These are phyloP conservation scores for Rasamsonia emersonii DNA, from an alignment of 2,329 filamentous ascomycete genomes.

Conservation along the genomic window DNA sequence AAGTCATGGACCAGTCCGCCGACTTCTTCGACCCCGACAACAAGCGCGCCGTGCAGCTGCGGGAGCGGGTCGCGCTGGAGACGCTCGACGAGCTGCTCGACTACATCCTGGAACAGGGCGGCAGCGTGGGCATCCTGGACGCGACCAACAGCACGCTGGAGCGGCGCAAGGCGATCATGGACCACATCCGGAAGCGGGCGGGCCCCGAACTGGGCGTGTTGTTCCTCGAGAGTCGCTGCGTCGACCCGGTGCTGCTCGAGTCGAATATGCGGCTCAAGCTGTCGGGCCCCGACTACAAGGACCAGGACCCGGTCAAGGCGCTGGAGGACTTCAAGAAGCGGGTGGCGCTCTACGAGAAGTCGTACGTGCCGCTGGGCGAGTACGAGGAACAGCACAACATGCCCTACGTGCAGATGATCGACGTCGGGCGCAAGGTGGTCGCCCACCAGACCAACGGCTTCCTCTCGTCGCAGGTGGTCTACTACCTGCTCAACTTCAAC, in stretches of 20 bases:
- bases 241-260: constrained; percentile 75
- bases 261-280: constrained; percentile 97
- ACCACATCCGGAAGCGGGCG: constrained; percentile 72
- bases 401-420: constrained; percentile 96
- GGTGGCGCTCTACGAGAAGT: constrained; percentile 86
- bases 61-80: constrained; percentile 86
- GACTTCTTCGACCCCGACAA: constrained; percentile 92
- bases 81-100: constrained; percentile 88
- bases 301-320: constrained; percentile 79
- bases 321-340: constrained; percentile 87
- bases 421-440: constrained; percentile 89
- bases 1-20: constrained; percentile 75
- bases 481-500: constrained; percentile 95
- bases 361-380: constrained; percentile 81
- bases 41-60: constrained; percentile 66
- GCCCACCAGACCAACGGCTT: constrained; percentile 88
- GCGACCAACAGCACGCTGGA: constrained; percentile 93
- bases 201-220: constrained; percentile 80
- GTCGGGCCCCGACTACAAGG: constrained; percentile 89
- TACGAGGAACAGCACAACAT: constrained; percentile 86
- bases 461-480: constrained; percentile 82
- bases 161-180: constrained; percentile 72
- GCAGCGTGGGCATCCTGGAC: constrained; percentile 89
- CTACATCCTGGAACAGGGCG: constrained; percentile 73
- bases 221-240: constrained; percentile 90